phyloP scores from a whole-genome alignment of 352 stramenopile species.

The Phytophthora megakarya region DNA sequence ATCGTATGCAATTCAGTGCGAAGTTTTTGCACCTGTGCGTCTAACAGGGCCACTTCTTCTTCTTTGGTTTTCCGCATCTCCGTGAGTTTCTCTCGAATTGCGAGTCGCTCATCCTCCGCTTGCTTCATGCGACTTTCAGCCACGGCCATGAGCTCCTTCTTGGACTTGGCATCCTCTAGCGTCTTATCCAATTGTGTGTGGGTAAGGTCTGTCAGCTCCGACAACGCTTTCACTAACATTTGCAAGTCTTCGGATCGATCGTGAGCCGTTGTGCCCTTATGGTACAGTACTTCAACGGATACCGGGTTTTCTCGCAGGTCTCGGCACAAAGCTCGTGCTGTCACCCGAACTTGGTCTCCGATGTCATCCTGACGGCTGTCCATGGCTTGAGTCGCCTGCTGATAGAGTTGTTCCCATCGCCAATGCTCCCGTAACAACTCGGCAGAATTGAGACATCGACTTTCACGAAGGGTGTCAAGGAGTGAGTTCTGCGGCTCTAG shows the following conservation, averaged over 20 bases:
- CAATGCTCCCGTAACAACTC: conserved; percentile 76
- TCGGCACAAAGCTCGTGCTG: conserved; percentile 66
- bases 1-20: conserved; percentile 75
- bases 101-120: conserved; percentile 76
- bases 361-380: conserved; percentile 72
- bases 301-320: conserved; percentile 76
- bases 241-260: conserved; percentile 72
- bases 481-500: conserved; percentile 61
- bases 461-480: conserved; percentile 61
- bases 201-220: conserved; percentile 82
- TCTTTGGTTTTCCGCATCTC: conserved; percentile 83
- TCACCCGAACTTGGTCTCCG: conserved; percentile 74
- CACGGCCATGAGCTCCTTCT: conserved; percentile 79
- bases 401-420: conserved; percentile 78
- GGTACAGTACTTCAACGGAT: conserved; percentile 76
- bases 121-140: conserved; percentile 82
- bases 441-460: conserved; percentile 60
- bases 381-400: conserved; percentile 63
- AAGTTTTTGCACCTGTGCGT: conserved; percentile 83
- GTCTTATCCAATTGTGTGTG: conserved; percentile 82
- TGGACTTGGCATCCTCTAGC: conserved; percentile 84
- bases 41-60: conserved; percentile 79
- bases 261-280: conserved; percentile 56
- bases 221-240: conserved; percentile 76
- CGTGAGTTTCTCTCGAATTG: conserved; percentile 77